Base-by-base conservation (phyloP, 371 early-diverging fungal genomes). In the Rhizopus delemar region DNA sequence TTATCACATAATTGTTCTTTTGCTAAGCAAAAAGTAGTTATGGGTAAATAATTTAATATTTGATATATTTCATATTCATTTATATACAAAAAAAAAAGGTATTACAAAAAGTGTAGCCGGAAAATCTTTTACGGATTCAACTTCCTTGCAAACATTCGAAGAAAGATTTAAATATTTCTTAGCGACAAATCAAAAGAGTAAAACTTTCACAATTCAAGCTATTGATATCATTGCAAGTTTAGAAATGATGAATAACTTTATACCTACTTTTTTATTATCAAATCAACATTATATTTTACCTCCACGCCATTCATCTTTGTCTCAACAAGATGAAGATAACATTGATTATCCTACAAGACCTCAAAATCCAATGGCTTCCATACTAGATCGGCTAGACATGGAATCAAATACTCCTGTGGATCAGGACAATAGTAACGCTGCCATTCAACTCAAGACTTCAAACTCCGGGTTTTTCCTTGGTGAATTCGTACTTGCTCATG, bases 111-210 rank as follows among this genome's bases (percentile, higher is more conserved):
- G 63, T 60, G 64, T 77, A 16, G 69, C 63, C 12, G 71, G 67
- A 16, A 58, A 68, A 62, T 54, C 59, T 33, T 63, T 67, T 63
- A 55, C 63, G 51, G 74, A 73, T 62, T 55, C 41, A 35, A 55
- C 56, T 15, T 52, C 65, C 7, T 57, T 60, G 9, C 56, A 59
- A 59, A 57, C 62, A 58, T 77, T 77, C 65, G 70, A 77, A 43
- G 53, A 73, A 46, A 66, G 74, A 53, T 77, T 77, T 59, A 77
- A 69, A 55, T 77, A 77, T 39, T 77, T 77, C 54, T 39, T 77
- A 32, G 77, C 77, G 29, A 71, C 60, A 36, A 71, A 69, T 59
- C 71, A 77, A 36, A 41, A 68, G 43, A 63, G 69, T 51, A 73
- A 71, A 45, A 53, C 49, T 29, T 77, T 77, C 45, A 46, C 59